These are phyloP conservation scores for Lasiodiplodia hormozganensis DNA, from an alignment of 2,329 filamentous ascomycete species.

Conservation along the genomic window DNA sequence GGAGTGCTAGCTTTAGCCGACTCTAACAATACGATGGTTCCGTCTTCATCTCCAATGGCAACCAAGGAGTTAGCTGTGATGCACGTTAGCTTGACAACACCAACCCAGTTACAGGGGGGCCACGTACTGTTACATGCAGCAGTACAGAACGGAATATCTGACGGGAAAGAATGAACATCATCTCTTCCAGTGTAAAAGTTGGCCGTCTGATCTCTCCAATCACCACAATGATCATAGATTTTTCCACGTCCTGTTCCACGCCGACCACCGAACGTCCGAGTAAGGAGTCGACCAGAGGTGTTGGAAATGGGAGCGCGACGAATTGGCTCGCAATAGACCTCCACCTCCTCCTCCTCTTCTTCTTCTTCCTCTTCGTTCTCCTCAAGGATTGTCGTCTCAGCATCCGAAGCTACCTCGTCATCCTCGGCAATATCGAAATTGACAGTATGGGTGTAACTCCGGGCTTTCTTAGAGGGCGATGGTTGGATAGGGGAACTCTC, in stretches of 20 bases:
- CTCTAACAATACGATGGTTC: constrained; percentile 69
- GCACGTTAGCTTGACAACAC: constrained; percentile 30
- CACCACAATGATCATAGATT: constrained; percentile 51
- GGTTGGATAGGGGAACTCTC: constrained; percentile 49
- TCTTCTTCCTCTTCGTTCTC: constrained; percentile 35
- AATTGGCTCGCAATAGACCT: constrained; percentile 43
- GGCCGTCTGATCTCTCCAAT: constrained; percentile 66
- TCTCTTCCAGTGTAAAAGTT: constrained; percentile 65
- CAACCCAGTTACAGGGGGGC: not conserved
- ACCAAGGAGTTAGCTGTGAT: constrained; percentile 67
- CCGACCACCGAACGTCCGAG: constrained; percentile 55
- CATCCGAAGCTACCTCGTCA: constrained; percentile 27
- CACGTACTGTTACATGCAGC: constrained; percentile 69
- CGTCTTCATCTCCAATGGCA: constrained; percentile 74
- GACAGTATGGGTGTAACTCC: constrained; percentile 36
- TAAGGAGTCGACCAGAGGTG: constrained; percentile 47
- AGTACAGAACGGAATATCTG: constrained; percentile 69
- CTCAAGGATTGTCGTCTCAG: constrained; percentile 29
- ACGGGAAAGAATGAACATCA: constrained; percentile 60
- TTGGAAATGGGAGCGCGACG: constrained; percentile 46
- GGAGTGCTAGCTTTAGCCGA: constrained; percentile 55
- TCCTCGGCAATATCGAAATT: constrained; percentile 28
- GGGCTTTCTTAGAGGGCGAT: constrained; percentile 49
- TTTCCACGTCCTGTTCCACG: constrained; percentile 49
- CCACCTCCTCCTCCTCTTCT: constrained; percentile 33